phyloP scores from a whole-genome alignment of 805 yeast genomes.

The Hanseniaspora occidentalis region DNA sequence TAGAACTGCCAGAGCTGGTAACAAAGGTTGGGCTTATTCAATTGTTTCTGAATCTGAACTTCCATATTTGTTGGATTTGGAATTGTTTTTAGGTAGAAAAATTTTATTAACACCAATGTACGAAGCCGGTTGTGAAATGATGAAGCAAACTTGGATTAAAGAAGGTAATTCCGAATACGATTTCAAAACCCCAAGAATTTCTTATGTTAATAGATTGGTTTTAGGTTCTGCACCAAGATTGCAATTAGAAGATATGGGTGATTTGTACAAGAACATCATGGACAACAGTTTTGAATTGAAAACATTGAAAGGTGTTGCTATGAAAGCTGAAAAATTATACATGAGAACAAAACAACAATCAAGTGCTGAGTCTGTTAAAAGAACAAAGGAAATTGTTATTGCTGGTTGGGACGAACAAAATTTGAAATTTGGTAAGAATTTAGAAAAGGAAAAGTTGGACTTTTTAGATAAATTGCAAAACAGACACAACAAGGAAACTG shows the following conservation, averaged over 20 bases:
- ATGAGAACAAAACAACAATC: conserved; percentile 79
- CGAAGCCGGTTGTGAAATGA: conserved; percentile 43
- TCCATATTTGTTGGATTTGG: conserved; percentile 84
- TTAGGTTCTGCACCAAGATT: conserved; percentile 73
- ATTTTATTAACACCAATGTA: conserved; percentile 59
- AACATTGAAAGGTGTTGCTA: conserved; percentile 55
- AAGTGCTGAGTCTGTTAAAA: conserved; percentile 69
- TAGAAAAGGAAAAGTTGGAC: conserved; percentile 58
- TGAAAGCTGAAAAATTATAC: conserved; percentile 80
- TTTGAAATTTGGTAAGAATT: conserved; percentile 61
- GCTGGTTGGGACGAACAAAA: conserved; percentile 88
- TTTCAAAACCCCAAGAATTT: conserved; percentile 40
- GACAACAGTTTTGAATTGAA: conserved; percentile 55
- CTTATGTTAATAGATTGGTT: conserved; percentile 66
- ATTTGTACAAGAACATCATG: conserved; percentile 51
- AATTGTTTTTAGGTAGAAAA: conserved; percentile 77
- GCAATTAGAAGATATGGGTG: conserved; percentile 59
- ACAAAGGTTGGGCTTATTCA: conserved; percentile 94
- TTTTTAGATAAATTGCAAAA: conserved; percentile 62
- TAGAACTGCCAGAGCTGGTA: conserved; percentile 98
- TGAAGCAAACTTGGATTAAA: conserved; percentile 33
- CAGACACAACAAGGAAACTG: conserved; percentile 73
- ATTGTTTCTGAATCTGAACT: conserved; percentile 74
- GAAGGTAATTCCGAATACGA: conserved; percentile 27
- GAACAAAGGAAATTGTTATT: conserved; percentile 65